These are phyloP conservation scores for Teratosphaeria destructans DNA, from an alignment of 2,329 filamentous ascomycete genomes.

Conservation along the genomic window DNA sequence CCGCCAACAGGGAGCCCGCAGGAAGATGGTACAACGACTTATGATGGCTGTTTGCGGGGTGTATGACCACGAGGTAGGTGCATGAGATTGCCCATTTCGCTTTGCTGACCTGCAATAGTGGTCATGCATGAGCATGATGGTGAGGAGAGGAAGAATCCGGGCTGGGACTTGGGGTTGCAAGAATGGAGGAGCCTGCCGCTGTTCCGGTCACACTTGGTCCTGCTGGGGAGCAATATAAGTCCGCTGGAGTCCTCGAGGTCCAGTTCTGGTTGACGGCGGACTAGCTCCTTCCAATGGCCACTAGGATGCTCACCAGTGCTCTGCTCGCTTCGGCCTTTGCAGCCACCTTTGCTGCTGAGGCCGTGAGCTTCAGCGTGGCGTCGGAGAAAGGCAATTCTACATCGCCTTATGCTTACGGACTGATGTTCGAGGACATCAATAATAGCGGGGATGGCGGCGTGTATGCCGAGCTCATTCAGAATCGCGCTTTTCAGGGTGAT, in stretches of 20 bases:
- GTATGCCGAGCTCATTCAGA: conserved; percentile 60
- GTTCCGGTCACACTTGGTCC: background rate
- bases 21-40: background rate
- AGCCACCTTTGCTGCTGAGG: conserved; percentile 6
- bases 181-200: too few relatives aligned
- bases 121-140: too few relatives aligned
- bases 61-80: too few relatives aligned
- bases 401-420: conserved; percentile 30
- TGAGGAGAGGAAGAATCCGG: background rate
- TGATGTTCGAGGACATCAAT: conserved; percentile 35
- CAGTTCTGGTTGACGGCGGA: background rate
- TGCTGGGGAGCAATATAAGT: background rate
- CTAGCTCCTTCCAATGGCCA: too few relatives aligned
- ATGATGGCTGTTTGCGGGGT: too few relatives aligned
- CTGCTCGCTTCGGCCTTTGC: conserved; percentile 8
- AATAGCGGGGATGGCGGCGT: conserved; percentile 63
- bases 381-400: conserved; percentile 29
- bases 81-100: too few relatives aligned
- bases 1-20: background rate
- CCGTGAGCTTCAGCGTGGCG: conserved; percentile 16
- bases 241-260: background rate
- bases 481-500: conserved; percentile 56
- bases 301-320: conserved; percentile 7
- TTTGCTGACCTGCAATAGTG: background rate
- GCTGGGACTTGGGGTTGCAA: too few relatives aligned